A percentile compares a stretch with the other conserved stretches of the same genome.
These are phyloP conservation scores for Amanita polypyramis DNA, from an alignment of 768 basidiomycete species.

Conservation along the genomic window DNA sequence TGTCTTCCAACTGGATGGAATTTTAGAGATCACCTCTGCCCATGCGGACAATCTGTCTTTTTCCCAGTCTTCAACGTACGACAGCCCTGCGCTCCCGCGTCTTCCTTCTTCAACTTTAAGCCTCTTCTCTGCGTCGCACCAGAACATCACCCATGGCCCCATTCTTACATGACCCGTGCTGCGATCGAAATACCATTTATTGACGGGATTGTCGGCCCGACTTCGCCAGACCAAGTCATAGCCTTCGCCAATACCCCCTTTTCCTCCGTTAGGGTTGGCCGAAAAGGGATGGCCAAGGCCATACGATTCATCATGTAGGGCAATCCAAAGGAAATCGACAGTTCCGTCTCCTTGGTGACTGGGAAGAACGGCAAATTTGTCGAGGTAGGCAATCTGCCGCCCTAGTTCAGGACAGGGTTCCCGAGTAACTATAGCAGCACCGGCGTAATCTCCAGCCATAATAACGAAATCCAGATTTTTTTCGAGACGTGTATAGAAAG, in stretches of 20 bases:
- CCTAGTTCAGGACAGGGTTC: slow-evolving; percentile 30
- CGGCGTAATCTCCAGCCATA: slow-evolving; percentile 90
- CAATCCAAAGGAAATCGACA: slow-evolving; percentile 99
- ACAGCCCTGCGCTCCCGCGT: slow-evolving; percentile 51
- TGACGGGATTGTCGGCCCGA: slow-evolving; percentile 88
- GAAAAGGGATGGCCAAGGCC: slow-evolving; percentile 91
- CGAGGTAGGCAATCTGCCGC: slow-evolving; percentile 75
- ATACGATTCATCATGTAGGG: slow-evolving; percentile 95
- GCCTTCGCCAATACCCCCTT: slow-evolving; percentile 83
- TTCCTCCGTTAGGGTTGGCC: slow-evolving; percentile 91
- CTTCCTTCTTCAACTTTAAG: slow-evolving; percentile 60
- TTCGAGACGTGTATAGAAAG: slow-evolving; percentile 76
- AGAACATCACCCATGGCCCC: slow-evolving; percentile 89
- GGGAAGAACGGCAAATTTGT: slow-evolving; percentile 97
- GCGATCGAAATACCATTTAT: slow-evolving; percentile 99
- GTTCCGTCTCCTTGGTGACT: slow-evolving; percentile 96
- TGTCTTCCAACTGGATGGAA: slow-evolving; percentile 72
- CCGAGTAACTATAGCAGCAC: slow-evolving; percentile 87
- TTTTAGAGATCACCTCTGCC: slow-evolving; percentile 55
- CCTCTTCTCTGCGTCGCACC: slow-evolving; percentile 94
- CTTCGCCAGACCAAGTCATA: slow-evolving; percentile 94
- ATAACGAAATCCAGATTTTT: slow-evolving; percentile 81
- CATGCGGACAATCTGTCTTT: slow-evolving; percentile 57
- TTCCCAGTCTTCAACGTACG: slow-evolving; percentile 73
- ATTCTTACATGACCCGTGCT: slow-evolving; percentile 83